A percentile compares a stretch with the other conserved stretches of the same genome.
phyloP scores from a whole-genome alignment of 345 rosid species.

The Eucalyptus pauciflora region DNA sequence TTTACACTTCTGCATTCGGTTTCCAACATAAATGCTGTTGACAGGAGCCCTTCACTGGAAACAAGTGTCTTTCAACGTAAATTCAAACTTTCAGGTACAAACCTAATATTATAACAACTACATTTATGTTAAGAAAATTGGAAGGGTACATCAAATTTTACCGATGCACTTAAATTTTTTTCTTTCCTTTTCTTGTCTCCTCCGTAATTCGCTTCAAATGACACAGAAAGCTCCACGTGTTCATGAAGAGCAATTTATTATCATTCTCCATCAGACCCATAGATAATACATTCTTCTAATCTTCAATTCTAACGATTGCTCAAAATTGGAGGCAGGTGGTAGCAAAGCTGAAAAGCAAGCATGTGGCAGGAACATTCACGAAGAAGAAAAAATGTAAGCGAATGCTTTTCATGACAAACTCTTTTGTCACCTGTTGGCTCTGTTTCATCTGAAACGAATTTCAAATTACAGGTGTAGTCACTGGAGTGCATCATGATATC shows the following conservation, averaged over 20 bases:
- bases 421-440: background rate
- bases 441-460: background rate
- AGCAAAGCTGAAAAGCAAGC: conserved; percentile 80
- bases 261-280: background rate
- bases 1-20: background rate
- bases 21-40: background rate
- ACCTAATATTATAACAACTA: background rate
- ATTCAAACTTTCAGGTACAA: conserved; percentile 73
- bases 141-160: background rate
- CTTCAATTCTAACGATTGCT: background rate
- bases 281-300: background rate
- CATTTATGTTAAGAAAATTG: background rate
- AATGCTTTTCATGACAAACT: background rate
- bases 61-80: conserved; percentile 70
- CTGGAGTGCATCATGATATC: conserved; percentile 50
- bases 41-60: conserved; percentile 93
- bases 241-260: background rate
- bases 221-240: background rate
- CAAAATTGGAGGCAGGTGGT: conserved; percentile 40
- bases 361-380: conserved; percentile 83
- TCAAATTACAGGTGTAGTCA: conserved; percentile 40
- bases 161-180: background rate
- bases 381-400: conserved; percentile 79
- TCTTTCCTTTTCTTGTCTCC: background rate
- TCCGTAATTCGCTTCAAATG: background rate